Conservation (phyloP, 768 basidiomycete genomes). For the Asterophora parasitica region DNA sequence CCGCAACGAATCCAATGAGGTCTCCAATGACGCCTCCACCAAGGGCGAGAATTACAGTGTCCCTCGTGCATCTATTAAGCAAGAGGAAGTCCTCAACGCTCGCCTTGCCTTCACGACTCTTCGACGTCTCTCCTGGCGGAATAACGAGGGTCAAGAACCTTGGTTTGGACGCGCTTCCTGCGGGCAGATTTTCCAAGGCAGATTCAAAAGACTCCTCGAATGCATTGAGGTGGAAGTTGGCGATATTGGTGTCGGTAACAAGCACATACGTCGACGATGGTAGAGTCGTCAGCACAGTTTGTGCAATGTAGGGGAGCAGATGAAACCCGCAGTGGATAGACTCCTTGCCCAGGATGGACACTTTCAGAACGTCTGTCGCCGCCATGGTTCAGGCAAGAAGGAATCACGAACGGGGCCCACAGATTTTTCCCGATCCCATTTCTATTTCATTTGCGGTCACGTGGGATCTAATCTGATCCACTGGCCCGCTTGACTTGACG, state of each 20-base stretch:
- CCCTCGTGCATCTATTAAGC: constrained; percentile 82
- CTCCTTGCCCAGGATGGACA: constrained; percentile 80
- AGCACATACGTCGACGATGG: constrained; percentile 86
- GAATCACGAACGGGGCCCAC: no score
- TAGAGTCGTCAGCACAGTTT: constrained; percentile 64
- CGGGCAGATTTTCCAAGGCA: constrained; percentile 26
- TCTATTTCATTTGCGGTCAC: constrained; percentile 9
- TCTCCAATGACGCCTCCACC: constrained; percentile 98
- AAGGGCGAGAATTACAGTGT: constrained; percentile 88
- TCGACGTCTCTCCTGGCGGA: constrained; percentile 89
- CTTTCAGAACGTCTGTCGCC: constrained; percentile 61
- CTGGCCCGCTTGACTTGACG: not conserved
- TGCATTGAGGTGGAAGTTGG: constrained; percentile 64
- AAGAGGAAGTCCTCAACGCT: constrained; percentile 92
- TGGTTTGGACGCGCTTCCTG: constrained; percentile 30
- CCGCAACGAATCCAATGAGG: constrained; percentile 92
- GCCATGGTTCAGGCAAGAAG: constrained; percentile 23
- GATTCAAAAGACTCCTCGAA: constrained; percentile 64
- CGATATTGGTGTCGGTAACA: constrained; percentile 89
- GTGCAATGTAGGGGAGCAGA: constrained; percentile 79
- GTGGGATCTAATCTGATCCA: constrained; percentile 6
- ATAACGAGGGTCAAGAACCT: constrained; percentile 78
- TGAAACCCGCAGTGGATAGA: constrained; percentile 94
- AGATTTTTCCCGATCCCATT: constrained; percentile 6
- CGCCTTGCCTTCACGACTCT: constrained; percentile 88